Conservation (phyloP, 495 filamentous ascomycete genomes). For the Neurospora tetraspora region DNA sequence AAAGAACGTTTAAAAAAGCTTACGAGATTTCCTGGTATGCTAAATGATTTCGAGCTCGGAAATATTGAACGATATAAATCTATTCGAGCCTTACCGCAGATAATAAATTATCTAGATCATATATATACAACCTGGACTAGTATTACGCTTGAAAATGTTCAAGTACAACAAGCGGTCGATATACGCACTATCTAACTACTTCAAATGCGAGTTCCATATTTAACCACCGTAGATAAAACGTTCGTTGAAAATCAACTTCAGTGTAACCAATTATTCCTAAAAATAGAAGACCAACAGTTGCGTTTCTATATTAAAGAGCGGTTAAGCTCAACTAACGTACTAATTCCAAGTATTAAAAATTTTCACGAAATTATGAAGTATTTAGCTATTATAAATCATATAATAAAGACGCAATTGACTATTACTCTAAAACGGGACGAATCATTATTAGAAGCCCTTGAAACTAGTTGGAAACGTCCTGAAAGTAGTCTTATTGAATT, state of each 20-base stretch:
- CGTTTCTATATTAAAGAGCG: neutral
- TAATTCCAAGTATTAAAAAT: neutral
- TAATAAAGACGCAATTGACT: neutral
- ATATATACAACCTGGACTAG: neutral
- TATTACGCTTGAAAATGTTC: neutral
- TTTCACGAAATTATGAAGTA: neutral
- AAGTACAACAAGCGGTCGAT: neutral
- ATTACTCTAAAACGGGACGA: neutral
- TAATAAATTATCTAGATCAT: neutral
- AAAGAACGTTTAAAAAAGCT: neutral
- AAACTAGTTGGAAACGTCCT: neutral
- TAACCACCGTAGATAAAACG: neutral
- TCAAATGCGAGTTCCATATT: neutral
- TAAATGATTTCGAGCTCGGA: neutral
- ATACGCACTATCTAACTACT: neutral
- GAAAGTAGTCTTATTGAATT: neutral
- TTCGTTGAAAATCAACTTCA: neutral
- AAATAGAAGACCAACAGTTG: neutral
- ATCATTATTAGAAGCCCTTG: neutral
- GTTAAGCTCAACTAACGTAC: neutral
- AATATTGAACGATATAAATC: neutral
- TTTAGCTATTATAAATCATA: neutral
- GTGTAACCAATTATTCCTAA: neutral
- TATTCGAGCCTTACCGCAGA: neutral
- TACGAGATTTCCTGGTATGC: neutral